A percentile compares a stretch with the other conserved stretches of the same genome.
Conservation (phyloP, 2,329 filamentous ascomycete genomes). For the Helicocarpus griseus region DNA sequence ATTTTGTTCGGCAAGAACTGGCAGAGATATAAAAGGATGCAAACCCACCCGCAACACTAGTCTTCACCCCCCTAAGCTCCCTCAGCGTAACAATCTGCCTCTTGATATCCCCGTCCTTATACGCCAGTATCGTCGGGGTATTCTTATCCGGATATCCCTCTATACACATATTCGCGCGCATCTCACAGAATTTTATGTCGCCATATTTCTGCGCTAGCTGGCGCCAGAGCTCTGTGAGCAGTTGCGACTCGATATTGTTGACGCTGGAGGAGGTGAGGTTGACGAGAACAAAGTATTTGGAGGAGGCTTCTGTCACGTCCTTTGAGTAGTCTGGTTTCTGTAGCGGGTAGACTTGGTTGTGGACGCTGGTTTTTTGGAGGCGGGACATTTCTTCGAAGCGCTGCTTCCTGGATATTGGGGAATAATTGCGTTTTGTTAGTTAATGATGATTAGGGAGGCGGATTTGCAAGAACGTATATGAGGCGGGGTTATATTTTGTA, state of each 20-base stretch:
- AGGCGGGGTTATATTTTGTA: no score
- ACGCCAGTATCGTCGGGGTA: slow-evolving; percentile 86
- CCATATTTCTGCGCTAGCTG: slow-evolving; percentile 76
- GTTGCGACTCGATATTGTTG: slow-evolving; percentile 73
- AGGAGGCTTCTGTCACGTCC: slow-evolving; percentile 85
- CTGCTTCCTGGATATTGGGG: slow-evolving; percentile 57
- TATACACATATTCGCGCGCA: slow-evolving; percentile 82
- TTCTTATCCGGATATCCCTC: slow-evolving; percentile 94
- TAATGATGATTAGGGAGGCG: no score
- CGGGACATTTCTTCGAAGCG: slow-evolving; percentile 72
- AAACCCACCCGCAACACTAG: slow-evolving; percentile 47
- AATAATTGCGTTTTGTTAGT: no score
- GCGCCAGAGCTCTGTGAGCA: slow-evolving; percentile 77
- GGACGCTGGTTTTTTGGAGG: slow-evolving; percentile 65
- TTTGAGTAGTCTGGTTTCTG: slow-evolving; percentile 88
- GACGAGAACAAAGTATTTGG: slow-evolving; percentile 58
- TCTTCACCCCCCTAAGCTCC: slow-evolving; percentile 64
- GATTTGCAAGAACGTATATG: no score
- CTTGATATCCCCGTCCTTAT: slow-evolving; percentile 84
- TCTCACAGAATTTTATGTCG: slow-evolving; percentile 96
- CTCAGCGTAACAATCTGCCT: slow-evolving; percentile 85
- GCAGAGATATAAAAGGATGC: neutral
- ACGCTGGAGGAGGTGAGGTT: slow-evolving; percentile 70
- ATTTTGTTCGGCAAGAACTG: neutral
- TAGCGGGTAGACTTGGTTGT: slow-evolving; percentile 85